Base-by-base conservation (phyloP, 768 basidiomycete genomes). In the Pleurotus pulmonarius region DNA sequence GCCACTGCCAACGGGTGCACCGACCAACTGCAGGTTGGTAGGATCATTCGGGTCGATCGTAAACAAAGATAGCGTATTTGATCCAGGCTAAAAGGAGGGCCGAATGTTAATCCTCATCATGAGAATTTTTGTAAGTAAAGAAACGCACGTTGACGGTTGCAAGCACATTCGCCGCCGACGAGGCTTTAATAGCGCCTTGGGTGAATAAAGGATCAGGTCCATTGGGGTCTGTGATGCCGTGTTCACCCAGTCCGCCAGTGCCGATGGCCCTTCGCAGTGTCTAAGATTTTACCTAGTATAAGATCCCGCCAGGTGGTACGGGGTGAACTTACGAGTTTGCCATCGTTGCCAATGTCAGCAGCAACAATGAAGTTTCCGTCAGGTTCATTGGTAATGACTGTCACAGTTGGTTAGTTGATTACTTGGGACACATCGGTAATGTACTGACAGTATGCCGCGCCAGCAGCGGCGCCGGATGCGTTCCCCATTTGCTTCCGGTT, bases 341-440 rank as follows among this genome's bases (percentile, higher is more conserved):
- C 80, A 59, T 78, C 70, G 13, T 63, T 45, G n/a, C 68, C 71
- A 46, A 82, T 74, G 39, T 71, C 67, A 12, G 75, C 71, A 2
- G 77, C 69, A 29, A 81, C 67, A 41, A 81, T 61, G 56, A 70
- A 72, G 64, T 81, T 81, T 18, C 75, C 76, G 38, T 61, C 59
- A 3, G 75, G 73, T 49, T 80, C 76, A 60, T 82, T 82, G 34
- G 79, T 78, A 34, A 81, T 75, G 64, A 81, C 80, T 82, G 46
- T 8, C 12, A n/a, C 34, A 8, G 18, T 22, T 1, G 15, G 11
- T 53, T 37, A 43, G 40, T 25, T 25, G 12, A 6, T 8, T 16
- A 9, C 1, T 5, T 13, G 20, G 12, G 22, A 11, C 15, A 7
- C 24, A 40, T 52, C 29, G 24, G n/a, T 2, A 2, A 25, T 34